Base-by-base conservation (phyloP, 768 basidiomycete species). In the Mycena alexandri region DNA sequence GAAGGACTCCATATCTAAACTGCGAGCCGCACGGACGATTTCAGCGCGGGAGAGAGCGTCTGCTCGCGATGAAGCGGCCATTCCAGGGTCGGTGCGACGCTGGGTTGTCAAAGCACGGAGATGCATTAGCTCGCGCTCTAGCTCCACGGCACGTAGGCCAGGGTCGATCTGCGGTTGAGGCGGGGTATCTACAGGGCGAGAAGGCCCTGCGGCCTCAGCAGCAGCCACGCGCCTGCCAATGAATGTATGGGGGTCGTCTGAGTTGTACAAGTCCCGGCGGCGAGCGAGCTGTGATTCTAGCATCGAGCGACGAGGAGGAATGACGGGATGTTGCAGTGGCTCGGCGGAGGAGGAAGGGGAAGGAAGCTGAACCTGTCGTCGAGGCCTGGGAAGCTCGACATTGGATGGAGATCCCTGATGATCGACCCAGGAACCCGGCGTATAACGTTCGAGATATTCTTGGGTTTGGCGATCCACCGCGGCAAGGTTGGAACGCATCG, bases 151-250 rank as follows among this genome's bases (percentile, higher is more conserved):
- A 29, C 72, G 70, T 64, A 73, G 33, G 60, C 65, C 52, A 56
- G 58, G 43, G 56, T 68, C 71, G 59, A 48, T 50, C 33, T 41
- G 72, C 22, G 62, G 47, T 51, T 33, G 48, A 36, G 51, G 57
- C 51, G 59, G 38, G 48, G 53, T 59, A 29, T 70, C 67, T 33
- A 43, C 47, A 59, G 61, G 50, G 67, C 72, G 60, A 25, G 73
- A 59, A 52, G 72, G 63, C 19, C 74, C 74, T 21, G 77, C 75
- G 16, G 81, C 78, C 72, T 80, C 77, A 47, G 82, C 76, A 48
- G 80, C 79, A 52, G 81, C 83, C 42, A 83, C 81, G 38, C 78
- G 78, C 61, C 83, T 75, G 16, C 83, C 83, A 7, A 83, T 67
- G 3, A 76, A 66, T 12, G 83, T 84, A 34, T 75, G 67, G 17